These are phyloP conservation scores for Hyaloperonospora brassicae DNA, from an alignment of 352 stramenopile species.

Conservation along the genomic window DNA sequence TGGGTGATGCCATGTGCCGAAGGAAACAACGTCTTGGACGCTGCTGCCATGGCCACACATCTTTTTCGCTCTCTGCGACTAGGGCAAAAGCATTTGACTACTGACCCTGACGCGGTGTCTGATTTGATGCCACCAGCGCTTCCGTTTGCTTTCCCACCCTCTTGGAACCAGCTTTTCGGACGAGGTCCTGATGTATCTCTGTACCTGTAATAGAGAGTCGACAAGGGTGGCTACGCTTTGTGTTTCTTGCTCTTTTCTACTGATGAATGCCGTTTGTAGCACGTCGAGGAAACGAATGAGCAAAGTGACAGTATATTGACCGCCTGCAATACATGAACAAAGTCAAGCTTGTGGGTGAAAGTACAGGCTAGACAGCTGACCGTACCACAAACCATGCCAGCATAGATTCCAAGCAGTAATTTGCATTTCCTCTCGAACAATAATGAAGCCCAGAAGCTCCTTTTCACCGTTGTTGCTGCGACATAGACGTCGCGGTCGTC, in stretches of 20 bases:
- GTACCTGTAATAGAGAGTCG: constrained; percentile 38
- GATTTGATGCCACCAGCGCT: constrained; percentile 11
- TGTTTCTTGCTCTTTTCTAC: neutral
- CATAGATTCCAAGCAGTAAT: too few species aligned
- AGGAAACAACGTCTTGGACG: constrained; percentile 75
- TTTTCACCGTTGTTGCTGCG: too few species aligned
- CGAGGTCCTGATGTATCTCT: constrained; percentile 44
- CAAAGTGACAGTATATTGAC: too few species aligned
- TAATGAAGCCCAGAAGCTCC: too few species aligned
- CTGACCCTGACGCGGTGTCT: constrained; percentile 13
- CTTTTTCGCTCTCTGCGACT: constrained; percentile 38
- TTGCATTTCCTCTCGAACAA: too few species aligned
- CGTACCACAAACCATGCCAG: too few species aligned
- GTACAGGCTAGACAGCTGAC: too few species aligned
- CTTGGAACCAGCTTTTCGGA: constrained; percentile 62
- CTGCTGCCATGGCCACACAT: constrained; percentile 43
- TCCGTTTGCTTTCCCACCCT: constrained; percentile 44
- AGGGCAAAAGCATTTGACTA: constrained; percentile 8
- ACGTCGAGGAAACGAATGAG: too few species aligned
- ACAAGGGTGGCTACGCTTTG: constrained; percentile 4
- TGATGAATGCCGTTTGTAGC: too few species aligned
- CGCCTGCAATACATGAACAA: too few species aligned
- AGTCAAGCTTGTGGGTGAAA: too few species aligned
- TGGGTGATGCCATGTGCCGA: constrained; percentile 68
- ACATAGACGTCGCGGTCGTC: too few species aligned